These are phyloP conservation scores for Hansenula sp. DNA, from an alignment of 1,139 yeast species.

Conservation along the genomic window DNA sequence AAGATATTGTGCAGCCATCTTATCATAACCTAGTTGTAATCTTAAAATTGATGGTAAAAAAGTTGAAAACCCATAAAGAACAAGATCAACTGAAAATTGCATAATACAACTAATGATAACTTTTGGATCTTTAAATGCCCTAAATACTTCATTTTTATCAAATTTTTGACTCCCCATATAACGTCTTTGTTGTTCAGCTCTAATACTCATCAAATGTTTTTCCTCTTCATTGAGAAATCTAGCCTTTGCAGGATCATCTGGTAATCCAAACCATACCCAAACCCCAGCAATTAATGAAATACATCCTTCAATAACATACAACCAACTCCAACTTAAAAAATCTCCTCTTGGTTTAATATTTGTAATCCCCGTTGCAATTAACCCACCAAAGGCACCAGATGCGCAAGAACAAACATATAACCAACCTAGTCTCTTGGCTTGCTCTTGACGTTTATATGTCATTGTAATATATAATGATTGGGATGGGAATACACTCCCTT, in stretches of 20 bases:
- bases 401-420: slow-evolving; percentile 30
- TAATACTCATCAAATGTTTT: slow-evolving; percentile 22
- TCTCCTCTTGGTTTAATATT: slow-evolving; percentile 28
- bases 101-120: slow-evolving; percentile 20
- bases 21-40: slow-evolving; percentile 31
- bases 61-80: slow-evolving; percentile 37
- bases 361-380: slow-evolving; percentile 39
- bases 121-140: slow-evolving; percentile 22
- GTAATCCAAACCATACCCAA: slow-evolving; percentile 31
- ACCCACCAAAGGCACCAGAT: slow-evolving; percentile 37
- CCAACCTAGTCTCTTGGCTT: slow-evolving; percentile 33
- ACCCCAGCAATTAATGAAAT: slow-evolving; percentile 30
- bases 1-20: slow-evolving; percentile 34
- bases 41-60: slow-evolving; percentile 35
- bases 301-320: slow-evolving; percentile 37
- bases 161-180: slow-evolving; percentile 29
- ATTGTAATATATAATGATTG: slow-evolving; percentile 28
- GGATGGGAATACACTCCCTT: slow-evolving; percentile 40
- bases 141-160: slow-evolving; percentile 26
- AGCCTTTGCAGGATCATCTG: slow-evolving; percentile 40
- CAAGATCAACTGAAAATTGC: slow-evolving; percentile 36
- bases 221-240: slow-evolving; percentile 39
- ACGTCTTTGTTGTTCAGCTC: slow-evolving; percentile 26
- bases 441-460: slow-evolving; percentile 31
- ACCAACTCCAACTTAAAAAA: slow-evolving; percentile 33